Evolutionary conservation across 148 eudicot genomes (phyloP).

Genomic region (Silene latifolia): DNA sequence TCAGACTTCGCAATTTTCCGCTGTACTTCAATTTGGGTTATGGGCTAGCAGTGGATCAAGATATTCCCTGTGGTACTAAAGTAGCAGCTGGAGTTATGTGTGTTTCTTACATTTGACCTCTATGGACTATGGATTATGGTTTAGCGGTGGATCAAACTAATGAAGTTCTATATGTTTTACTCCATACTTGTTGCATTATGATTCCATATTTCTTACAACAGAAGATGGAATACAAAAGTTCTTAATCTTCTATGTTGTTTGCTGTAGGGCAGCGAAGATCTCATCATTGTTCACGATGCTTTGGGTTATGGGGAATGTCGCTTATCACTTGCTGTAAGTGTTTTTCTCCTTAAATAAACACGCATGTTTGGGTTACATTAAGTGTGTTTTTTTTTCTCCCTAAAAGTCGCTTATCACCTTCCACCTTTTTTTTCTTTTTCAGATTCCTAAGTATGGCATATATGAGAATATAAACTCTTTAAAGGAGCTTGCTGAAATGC

Average conservation of each 20-base stretch:
- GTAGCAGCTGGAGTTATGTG: no score
- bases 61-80: no score
- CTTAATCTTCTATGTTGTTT: constrained; percentile 3
- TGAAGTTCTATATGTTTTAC: no score
- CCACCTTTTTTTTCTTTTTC: constrained; percentile 19
- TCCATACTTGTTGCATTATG: no score
- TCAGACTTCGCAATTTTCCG: no score
- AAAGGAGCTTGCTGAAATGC: constrained; percentile 88
- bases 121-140: no score
- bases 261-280: constrained; percentile 82
- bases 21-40: no score
- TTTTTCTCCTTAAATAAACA: constrained; percentile 3
- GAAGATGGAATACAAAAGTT: not conserved
- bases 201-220: not conserved
- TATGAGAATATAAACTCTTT: constrained; percentile 88
- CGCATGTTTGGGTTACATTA: not conserved
- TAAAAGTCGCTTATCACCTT: no score
- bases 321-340: constrained; percentile 84
- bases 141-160: no score
- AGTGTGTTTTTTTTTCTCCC: no score
- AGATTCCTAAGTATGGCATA: constrained; percentile 96
- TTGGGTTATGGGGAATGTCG: constrained; percentile 84
- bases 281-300: constrained; percentile 78
- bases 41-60: no score
- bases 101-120: no score